Conservation (phyloP, 805 yeast genomes). For the Wickerhamiella brachini region DNA sequence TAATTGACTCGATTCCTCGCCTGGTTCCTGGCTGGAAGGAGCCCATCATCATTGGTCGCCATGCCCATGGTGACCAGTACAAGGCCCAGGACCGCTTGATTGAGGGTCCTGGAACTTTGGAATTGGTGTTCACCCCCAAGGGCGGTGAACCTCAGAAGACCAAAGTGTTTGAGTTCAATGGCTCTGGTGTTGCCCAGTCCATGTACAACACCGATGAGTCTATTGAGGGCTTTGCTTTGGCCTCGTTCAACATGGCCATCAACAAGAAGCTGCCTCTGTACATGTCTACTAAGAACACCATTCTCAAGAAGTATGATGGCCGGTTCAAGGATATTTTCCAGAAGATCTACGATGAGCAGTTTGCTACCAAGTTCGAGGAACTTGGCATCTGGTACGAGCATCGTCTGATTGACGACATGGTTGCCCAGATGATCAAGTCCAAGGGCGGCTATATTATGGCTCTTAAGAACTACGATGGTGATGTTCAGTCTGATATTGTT, state of each 20-base stretch:
- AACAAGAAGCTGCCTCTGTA: slow-evolving; percentile 65
- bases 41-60: slow-evolving; percentile 95
- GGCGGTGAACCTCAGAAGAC: slow-evolving; percentile 42
- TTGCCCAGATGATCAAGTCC: slow-evolving; percentile 95
- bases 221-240: slow-evolving; percentile 79
- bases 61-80: slow-evolving; percentile 95
- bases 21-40: slow-evolving; percentile 85
- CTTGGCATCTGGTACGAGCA: slow-evolving; percentile 93
- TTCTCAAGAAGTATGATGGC: slow-evolving; percentile 87
- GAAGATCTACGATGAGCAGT: slow-evolving; percentile 55
- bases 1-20: slow-evolving; percentile 77
- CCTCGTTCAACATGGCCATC: slow-evolving; percentile 80
- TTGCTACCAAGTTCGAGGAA: slow-evolving; percentile 57
- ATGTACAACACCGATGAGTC: slow-evolving; percentile 96
- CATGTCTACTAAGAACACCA: slow-evolving; percentile 88
- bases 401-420: slow-evolving; percentile 95
- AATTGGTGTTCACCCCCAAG: slow-evolving; percentile 61
- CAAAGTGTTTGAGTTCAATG: slow-evolving; percentile 55
- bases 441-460: slow-evolving; percentile 92
- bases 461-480: slow-evolving; percentile 96
- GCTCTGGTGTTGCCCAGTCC: slow-evolving; percentile 71
- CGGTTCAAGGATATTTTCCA: slow-evolving; percentile 90
- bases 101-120: slow-evolving; percentile 66
- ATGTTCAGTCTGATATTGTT: slow-evolving; percentile 89
- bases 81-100: slow-evolving; percentile 78